Evolutionary conservation across 495 filamentous ascomycete species (phyloP), one percentile per base, ranked within the genome.

Genomic region (Xylaria flabelliformis): DNA sequence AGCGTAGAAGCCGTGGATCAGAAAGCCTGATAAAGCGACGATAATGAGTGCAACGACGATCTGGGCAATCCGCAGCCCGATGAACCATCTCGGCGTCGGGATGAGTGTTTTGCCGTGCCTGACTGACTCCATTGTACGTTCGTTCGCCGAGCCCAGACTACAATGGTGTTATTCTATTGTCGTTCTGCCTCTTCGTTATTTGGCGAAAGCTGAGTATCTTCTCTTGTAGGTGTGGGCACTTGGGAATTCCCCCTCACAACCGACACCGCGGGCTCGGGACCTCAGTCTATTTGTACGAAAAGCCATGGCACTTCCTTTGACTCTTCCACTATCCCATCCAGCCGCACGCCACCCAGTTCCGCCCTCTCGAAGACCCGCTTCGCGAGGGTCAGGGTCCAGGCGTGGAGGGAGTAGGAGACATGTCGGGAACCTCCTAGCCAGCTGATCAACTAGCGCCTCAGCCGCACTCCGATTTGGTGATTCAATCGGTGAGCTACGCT

Each of bases 1-100:
- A 42, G 78, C 73, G 53, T 81, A 82, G n/a, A 73, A 63, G 0
- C 74, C 76, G 63, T 87, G 84, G 58, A 86, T 85, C 50, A 84
- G 77, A 53, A 74, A 75, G 8, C 78, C 84, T 1, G 82, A 77
- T 73, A 85, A 72, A 15, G 48, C 77, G 13, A 85, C 63, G 24
- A 83, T 79, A 46, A 84, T 26, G 46, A 86, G 67, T 13, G 73
- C 64, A 4, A 86, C 68, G 29, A 85, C 71, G 41, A 81, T 74
- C 72, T 86, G 84, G 69, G 82, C 68, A 19, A 78, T 78, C 68
- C 84, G 79, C 32, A 82, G 58, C 3, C 79, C 74, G 51, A 81
- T 79, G 41, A 82, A 77, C 82, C 83, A 83, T 34, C 67, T 55
- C 1, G 84, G 84, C 29, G 81, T 85, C 55, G 72, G 65, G 62